These are phyloP conservation scores for Tubosaeta sp. DNA, from an alignment of 768 basidiomycete genomes.

Conservation along the genomic window DNA sequence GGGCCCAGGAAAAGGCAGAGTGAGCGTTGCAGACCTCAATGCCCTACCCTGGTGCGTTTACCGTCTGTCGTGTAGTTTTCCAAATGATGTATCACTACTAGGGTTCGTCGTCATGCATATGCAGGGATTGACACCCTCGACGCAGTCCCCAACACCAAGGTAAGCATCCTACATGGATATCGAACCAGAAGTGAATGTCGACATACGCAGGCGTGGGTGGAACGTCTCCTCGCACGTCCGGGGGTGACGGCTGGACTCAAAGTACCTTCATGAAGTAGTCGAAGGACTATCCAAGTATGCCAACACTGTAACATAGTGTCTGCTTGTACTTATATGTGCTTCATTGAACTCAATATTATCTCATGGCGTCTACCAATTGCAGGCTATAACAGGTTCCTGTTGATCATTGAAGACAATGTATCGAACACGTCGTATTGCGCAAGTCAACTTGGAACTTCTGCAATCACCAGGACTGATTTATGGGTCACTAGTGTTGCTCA, in stretches of 20 bases:
- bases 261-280: conserved; percentile 3
- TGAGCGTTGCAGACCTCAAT: conserved; percentile 72
- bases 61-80: not conserved
- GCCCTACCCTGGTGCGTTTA: conserved; percentile 52
- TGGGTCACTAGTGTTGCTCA: no score
- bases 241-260: conserved; percentile 23
- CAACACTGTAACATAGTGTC: not conserved
- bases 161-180: conserved; percentile 9
- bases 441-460: no score
- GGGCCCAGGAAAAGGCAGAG: conserved; percentile 64
- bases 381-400: no score
- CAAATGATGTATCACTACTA: conserved; percentile 25
- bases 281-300: not conserved
- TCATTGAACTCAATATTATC: no score
- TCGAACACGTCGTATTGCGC: no score
- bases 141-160: conserved; percentile 62
- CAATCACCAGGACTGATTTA: no score
- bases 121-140: conserved; percentile 56
- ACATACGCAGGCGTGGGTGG: conserved; percentile 25
- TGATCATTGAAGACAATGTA: no score
- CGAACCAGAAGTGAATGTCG: not conserved
- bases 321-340: no score
- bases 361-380: no score
- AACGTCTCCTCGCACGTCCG: conserved; percentile 23
- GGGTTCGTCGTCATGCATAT: conserved; percentile 49